Percentiles rank a stretch among this genome's conserved stretches.
These are phyloP conservation scores for Leishmania tropica DNA, from an alignment of 208 protist genomes.

Conservation along the genomic window DNA sequence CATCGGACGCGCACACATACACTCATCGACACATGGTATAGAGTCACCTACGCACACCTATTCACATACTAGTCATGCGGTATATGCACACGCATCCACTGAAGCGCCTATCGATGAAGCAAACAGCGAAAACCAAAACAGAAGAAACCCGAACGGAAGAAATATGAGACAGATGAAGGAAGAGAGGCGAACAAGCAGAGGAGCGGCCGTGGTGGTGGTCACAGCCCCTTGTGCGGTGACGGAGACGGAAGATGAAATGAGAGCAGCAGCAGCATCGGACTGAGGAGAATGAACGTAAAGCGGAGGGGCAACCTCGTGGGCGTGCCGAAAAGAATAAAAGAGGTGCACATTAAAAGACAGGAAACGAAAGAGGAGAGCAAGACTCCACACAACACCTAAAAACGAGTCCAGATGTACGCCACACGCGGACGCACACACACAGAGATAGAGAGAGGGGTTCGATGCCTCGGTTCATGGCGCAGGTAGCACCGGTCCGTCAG, in stretches of 20 bases:
- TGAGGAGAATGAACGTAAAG: not conserved
- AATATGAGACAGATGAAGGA: constrained; percentile 1
- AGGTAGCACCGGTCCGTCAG: not conserved
- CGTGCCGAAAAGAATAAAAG: not conserved
- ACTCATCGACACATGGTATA: too few species aligned
- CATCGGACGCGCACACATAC: not conserved
- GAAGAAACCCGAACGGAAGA: not conserved
- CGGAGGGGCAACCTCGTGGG: too few species aligned
- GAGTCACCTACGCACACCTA: too few species aligned
- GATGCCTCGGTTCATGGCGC: not conserved
- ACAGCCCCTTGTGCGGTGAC: not conserved
- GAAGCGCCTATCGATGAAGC: too few species aligned
- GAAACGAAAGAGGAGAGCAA: not conserved
- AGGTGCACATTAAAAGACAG: not conserved
- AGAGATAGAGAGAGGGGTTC: not conserved
- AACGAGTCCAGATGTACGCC: not conserved
- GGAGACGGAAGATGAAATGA: not conserved
- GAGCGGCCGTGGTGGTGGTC: not conserved
- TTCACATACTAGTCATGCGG: too few species aligned
- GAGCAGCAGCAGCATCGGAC: not conserved
- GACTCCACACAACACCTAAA: not conserved
- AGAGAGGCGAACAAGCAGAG: too few species aligned
- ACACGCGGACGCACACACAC: not conserved
- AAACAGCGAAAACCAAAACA: too few species aligned
- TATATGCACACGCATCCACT: too few species aligned